A percentile compares a stretch with the other conserved stretches of the same genome.
Evolutionary conservation across 345 rosid genomes (phyloP).

Genomic region (Salix koriyanagi): DNA sequence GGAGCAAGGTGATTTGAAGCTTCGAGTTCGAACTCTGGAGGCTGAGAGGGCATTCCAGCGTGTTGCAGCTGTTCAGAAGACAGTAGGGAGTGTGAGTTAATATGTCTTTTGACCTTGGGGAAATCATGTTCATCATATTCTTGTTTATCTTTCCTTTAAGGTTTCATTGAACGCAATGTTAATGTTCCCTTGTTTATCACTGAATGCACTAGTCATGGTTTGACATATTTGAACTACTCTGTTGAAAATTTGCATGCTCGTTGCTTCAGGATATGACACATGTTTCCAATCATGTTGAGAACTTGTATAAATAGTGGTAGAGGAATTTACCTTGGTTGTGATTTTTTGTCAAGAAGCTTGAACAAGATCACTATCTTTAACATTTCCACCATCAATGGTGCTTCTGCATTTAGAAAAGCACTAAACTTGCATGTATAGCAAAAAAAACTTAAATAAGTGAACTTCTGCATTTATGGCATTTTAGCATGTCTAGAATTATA

Average conservation of each 20-base stretch:
- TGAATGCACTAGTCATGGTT: not conserved
- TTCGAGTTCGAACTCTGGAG: slow-evolving; percentile 84
- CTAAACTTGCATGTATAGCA: not conserved
- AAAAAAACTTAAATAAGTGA: not conserved
- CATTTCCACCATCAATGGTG: not conserved
- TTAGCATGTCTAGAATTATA: not conserved
- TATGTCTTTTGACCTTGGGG: not conserved
- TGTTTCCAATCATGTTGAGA: not conserved
- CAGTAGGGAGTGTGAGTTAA: slow-evolving; percentile 80
- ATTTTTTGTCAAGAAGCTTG: not conserved
- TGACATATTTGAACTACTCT: not conserved
- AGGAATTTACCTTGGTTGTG: not conserved
- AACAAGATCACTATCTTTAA: not conserved
- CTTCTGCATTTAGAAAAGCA: not conserved
- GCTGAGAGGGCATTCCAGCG: slow-evolving; percentile 97
- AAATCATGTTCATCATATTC: not conserved
- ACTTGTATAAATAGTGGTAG: not conserved
- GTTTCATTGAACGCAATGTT: not conserved
- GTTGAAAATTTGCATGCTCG: slow-evolving; percentile 1
- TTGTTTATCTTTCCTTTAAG: not conserved
- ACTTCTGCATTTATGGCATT: not conserved
- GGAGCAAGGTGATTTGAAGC: slow-evolving; percentile 99
- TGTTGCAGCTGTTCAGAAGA: slow-evolving; percentile 88
- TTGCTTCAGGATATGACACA: not conserved
- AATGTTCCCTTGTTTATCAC: not conserved